Evolutionary conservation across 352 stramenopile species (phyloP).

Genomic region (Globisporangium sylvaticum): DNA sequence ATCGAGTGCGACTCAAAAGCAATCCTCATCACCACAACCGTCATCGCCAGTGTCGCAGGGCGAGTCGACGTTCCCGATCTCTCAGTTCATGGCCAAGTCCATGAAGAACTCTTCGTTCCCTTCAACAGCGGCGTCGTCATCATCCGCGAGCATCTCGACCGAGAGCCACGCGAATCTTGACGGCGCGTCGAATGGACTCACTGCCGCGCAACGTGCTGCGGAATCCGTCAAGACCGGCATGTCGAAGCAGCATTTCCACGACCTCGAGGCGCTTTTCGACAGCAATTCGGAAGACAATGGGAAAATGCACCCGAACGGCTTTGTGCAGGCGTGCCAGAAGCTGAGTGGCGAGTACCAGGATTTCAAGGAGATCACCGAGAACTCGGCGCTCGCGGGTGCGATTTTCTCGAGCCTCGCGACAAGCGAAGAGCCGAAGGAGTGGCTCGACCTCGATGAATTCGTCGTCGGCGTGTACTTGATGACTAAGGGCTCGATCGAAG

Average conservation of each 20-base stretch:
- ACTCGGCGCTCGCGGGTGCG: slow-evolving; percentile 53
- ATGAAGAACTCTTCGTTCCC: not conserved
- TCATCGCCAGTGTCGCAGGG: not conserved
- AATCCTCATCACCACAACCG: slow-evolving; percentile 2
- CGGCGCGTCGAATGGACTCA: not conserved
- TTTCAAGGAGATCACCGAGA: slow-evolving; percentile 56
- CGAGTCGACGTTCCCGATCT: slow-evolving; percentile 9
- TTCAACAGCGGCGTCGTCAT: not conserved
- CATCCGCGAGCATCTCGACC: not conserved
- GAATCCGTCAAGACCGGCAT: slow-evolving; percentile 45
- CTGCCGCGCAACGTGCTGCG: slow-evolving; percentile 17
- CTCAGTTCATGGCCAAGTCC: not conserved
- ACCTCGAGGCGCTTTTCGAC: slow-evolving; percentile 45
- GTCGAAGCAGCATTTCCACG: slow-evolving; percentile 46
- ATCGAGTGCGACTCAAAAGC: not conserved
- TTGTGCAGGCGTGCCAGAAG: slow-evolving; percentile 53
- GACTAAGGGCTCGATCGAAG: slow-evolving; percentile 73
- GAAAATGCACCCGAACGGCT: slow-evolving; percentile 64
- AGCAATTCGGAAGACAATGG: slow-evolving; percentile 45
- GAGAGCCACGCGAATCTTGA: not conserved
- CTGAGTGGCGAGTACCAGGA: slow-evolving; percentile 60
- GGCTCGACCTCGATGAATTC: slow-evolving; percentile 75
- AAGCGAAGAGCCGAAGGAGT: slow-evolving; percentile 47
- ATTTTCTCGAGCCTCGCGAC: slow-evolving; percentile 78
- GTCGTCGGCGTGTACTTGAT: slow-evolving; percentile 79